Evolutionary conservation across 225 moss, liverwort and hornwort genomes (phyloP), one percentile per base, ranked within the genome.

Genomic region (Takakia lepidozioides): DNA sequence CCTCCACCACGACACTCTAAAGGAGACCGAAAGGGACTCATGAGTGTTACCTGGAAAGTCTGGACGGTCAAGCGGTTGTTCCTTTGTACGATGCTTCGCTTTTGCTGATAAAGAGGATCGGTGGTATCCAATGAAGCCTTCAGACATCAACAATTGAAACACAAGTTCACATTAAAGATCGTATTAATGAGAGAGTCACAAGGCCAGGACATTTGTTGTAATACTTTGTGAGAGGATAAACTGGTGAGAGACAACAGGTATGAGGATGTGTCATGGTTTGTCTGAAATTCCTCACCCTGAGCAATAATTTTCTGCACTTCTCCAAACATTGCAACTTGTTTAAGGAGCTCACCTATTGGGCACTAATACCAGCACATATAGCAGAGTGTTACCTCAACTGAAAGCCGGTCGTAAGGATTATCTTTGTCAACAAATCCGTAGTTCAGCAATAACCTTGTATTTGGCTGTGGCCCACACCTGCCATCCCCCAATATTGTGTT

Each of bases 391-490:
- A 90, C 93, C 87, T 87, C 91, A 27, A 98, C 85, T 26, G 76
- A 27, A 70, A 98, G 63, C 21, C 87, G 75, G 57, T 98, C 98
- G 57, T 83, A 81, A 26, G 98, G 98, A 76, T 98, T 98, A 55
- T 91, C 75, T 54, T 85, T 82, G 64, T 98, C 98, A 42, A 98
- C 98, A 75, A 98, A 98, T 41, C 98, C 98, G 47, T 98, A 98
- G 64, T 98, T 98, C 58, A 98, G 67, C 43, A 98, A 67, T 53
- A 98, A 48, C 62, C 91, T 81, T 24, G 98, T 84, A 56, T 98
- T 98, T 55, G 98, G 98, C 61, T 98, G 98, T 49, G 91, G 98
- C 49, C 98, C 98, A 58, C 98, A 98, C 89, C 89, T 95, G 79
- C 66, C 55, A 37, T 57, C 42, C 29, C 59, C 55, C 49, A 45